These are phyloP conservation scores for Pholiota adiposa DNA, from an alignment of 1,284 basidiomycete genomes.

Conservation along the genomic window DNA sequence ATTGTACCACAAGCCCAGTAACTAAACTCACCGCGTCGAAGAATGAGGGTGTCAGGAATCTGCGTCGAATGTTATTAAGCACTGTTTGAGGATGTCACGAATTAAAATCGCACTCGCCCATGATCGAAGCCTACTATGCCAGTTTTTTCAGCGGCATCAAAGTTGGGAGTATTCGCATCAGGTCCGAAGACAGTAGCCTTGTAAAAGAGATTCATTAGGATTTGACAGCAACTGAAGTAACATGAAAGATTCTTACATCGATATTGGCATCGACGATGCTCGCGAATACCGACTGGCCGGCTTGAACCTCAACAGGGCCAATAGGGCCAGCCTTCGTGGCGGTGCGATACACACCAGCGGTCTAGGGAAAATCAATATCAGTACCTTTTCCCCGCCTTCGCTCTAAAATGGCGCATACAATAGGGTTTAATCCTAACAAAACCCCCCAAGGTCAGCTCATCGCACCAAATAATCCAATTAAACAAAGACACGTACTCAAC, in stretches of 20 bases:
- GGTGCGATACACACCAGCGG: constrained; percentile 47
- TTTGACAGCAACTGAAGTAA: background rate
- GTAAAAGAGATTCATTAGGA: constrained; percentile 1
- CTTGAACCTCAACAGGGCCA: constrained; percentile 31
- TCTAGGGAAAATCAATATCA: constrained; percentile 23
- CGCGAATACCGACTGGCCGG: constrained; percentile 43
- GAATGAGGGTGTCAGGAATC: constrained; percentile 45
- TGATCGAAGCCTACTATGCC: constrained; percentile 40
- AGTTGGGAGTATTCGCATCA: constrained; percentile 22
- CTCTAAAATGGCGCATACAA: constrained; percentile 25
- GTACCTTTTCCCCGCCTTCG: background rate
- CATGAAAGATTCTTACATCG: constrained; percentile 37
- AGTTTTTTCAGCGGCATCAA: constrained; percentile 28
- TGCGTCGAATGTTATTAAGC: constrained; percentile 19
- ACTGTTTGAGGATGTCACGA: background rate
- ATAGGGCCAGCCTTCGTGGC: constrained; percentile 34
- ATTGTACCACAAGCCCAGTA: background rate
- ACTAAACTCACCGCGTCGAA: constrained; percentile 45
- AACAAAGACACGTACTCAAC: constrained; percentile 38
- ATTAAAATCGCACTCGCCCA: constrained; percentile 38
- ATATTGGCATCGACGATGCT: constrained; percentile 47
- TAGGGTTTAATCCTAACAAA: constrained; percentile 33
- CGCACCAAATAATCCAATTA: too few relatives aligned
- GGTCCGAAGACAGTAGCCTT: constrained; percentile 27
- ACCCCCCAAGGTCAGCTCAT: background rate